Evolutionary conservation across 371 early-diverging fungal species (phyloP), one percentile per base, ranked within the genome.

Genomic region (Basidiobolus meristosporus): DNA sequence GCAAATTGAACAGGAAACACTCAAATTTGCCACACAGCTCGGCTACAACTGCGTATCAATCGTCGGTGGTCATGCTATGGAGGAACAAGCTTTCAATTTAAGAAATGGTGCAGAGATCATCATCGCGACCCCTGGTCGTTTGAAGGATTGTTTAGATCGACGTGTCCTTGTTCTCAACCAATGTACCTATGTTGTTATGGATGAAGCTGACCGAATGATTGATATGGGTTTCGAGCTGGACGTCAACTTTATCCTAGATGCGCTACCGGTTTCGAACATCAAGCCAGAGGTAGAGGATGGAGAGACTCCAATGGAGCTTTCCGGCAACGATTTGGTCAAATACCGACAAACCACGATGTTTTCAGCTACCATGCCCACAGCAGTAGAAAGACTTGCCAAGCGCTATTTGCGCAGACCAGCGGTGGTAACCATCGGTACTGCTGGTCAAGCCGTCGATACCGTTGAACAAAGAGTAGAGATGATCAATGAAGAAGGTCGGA

Each of bases 351-450:
- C 98, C 1, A 82, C 91, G 44, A 98, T 99, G 99, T 99, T 97
- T 70, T 90, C 90, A 34, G 99, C 99, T 7, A 99, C 99, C 3
- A 97, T 98, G 98, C 99, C 98, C 1, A 60, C 83, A 7, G 86
- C 83, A 7, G 97, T 99, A 2, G 90, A 91, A 52, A 66, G 85
- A 17, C 56, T 98, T 10, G 99, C 98, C 3, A 10, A 18, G 20
- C 60, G 57, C 43, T 89, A 90, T 53, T 73, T 99, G 48, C 67
- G 83, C 2, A 56, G 88, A 31, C 97, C 93, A 36, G 96, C 91
- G 2, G 88, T 85, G 0, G 96, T 99, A 10, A 95, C 85, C 9
- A 91, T 99, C 47, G 99, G 99, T 60, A 73, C 70, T 2, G 95
- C 87, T 4, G 99, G 99, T 38, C 79, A 99, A 56, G 95, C 89